These are phyloP conservation scores for Gossypium trilobum DNA, from an alignment of 441 rosid genomes.

Conservation along the genomic window DNA sequence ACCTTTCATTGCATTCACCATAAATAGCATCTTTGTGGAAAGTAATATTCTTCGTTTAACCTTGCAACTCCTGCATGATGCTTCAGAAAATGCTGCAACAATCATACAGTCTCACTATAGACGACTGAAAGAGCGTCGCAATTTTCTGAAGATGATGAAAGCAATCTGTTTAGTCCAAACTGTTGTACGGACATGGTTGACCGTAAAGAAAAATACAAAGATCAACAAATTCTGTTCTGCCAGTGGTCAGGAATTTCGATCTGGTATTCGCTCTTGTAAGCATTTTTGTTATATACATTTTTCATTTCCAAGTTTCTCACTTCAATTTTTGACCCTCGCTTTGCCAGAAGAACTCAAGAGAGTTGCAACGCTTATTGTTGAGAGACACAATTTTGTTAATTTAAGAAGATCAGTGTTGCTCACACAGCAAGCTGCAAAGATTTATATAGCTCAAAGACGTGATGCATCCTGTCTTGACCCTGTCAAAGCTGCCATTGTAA, in stretches of 20 bases:
- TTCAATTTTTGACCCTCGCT: neutral
- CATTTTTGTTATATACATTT: neutral
- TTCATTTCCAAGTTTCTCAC: neutral
- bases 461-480: slow-evolving; percentile 16
- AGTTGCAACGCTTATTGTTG: slow-evolving; percentile 34
- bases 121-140: slow-evolving; percentile 32
- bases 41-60: slow-evolving; percentile 13
- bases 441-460: slow-evolving; percentile 30
- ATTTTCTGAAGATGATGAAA: slow-evolving; percentile 39
- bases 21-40: neutral
- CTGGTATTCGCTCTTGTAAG: slow-evolving; percentile 28
- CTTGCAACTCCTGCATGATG: slow-evolving; percentile 8
- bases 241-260: slow-evolving; percentile 22
- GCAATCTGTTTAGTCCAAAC: slow-evolving; percentile 47
- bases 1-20: slow-evolving; percentile 10
- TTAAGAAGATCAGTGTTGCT: slow-evolving; percentile 34
- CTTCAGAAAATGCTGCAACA: slow-evolving; percentile 51
- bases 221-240: slow-evolving; percentile 17
- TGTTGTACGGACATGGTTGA: slow-evolving; percentile 48
- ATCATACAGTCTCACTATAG: slow-evolving; percentile 50
- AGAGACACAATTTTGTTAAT: slow-evolving; percentile 45
- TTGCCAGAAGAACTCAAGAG: slow-evolving; percentile 25
- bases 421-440: slow-evolving; percentile 58
- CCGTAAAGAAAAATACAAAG: slow-evolving; percentile 33
- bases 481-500: slow-evolving; percentile 22